A percentile compares a stretch with the other conserved stretches of the same genome.
Evolutionary conservation across 805 yeast genomes (phyloP).

Genomic region (Isabelozyma heimii): DNA sequence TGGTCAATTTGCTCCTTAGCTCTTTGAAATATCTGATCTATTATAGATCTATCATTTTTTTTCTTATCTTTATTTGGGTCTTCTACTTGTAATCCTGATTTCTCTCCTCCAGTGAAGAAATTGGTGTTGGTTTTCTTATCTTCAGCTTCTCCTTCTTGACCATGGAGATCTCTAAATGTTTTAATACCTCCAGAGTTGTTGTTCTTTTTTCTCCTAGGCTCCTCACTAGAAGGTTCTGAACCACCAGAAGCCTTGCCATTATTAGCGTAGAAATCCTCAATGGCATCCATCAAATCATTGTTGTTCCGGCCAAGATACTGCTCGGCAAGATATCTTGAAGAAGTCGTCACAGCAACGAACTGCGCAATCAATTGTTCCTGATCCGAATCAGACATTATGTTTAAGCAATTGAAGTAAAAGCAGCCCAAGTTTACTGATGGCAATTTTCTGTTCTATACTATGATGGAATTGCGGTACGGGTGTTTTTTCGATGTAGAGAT

Average conservation of each 20-base stretch:
- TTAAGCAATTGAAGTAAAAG: too few species aligned
- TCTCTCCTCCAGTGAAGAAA: constrained; percentile 69
- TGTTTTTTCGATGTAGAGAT: too few species aligned
- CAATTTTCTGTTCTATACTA: constrained; percentile 1
- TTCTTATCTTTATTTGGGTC: constrained; percentile 54
- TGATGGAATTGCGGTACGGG: neutral
- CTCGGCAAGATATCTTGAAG: constrained; percentile 34
- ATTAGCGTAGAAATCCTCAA: constrained; percentile 39
- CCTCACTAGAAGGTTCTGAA: neutral
- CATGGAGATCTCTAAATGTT: constrained; percentile 39
- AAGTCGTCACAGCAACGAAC: constrained; percentile 34
- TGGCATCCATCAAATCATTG: constrained; percentile 35
- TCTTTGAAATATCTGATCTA: constrained; percentile 66
- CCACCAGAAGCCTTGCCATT: constrained; percentile 4
- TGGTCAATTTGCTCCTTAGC: constrained; percentile 49
- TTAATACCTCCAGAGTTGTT: constrained; percentile 20
- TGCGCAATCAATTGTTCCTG: constrained; percentile 24
- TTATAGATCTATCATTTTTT: constrained; percentile 43
- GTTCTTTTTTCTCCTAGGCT: constrained; percentile 1
- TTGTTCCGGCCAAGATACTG: constrained; percentile 37
- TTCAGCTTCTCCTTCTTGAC: constrained; percentile 44
- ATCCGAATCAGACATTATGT: constrained; percentile 15
- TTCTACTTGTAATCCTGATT: constrained; percentile 76
- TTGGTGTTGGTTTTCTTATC: constrained; percentile 53
- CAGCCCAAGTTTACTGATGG: constrained; percentile 5